A percentile compares a stretch with the other conserved stretches of the same genome.
Conservation (phyloP, 495 filamentous ascomycete genomes). For the Neurospora sublineolata region DNA sequence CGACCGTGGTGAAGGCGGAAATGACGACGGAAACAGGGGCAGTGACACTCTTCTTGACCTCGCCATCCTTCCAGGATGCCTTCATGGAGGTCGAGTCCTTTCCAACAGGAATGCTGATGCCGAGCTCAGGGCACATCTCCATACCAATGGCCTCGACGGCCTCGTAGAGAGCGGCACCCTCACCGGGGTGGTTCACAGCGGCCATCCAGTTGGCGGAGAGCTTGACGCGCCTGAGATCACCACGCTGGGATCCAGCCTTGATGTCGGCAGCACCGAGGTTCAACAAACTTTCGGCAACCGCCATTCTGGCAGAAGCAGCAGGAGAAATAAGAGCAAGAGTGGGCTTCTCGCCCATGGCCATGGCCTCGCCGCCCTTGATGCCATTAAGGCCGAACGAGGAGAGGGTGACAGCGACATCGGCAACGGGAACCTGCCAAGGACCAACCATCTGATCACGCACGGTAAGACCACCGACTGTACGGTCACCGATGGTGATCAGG, state of each 20-base stretch:
- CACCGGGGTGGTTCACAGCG: slow-evolving; percentile 82
- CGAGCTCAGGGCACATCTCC: slow-evolving; percentile 69
- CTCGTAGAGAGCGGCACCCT: slow-evolving; percentile 89
- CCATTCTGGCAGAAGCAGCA: slow-evolving; percentile 91
- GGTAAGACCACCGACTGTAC: slow-evolving; percentile 81
- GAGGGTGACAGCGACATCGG: slow-evolving; percentile 84
- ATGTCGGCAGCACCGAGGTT: slow-evolving; percentile 84
- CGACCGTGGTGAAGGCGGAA: slow-evolving; percentile 77
- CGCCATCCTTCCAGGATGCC: slow-evolving; percentile 79
- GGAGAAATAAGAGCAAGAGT: slow-evolving; percentile 82
- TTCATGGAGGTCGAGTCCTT: slow-evolving; percentile 99
- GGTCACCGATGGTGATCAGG: slow-evolving; percentile 90
- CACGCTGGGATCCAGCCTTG: slow-evolving; percentile 42
- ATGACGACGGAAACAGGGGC: slow-evolving; percentile 84
- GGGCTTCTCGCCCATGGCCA: slow-evolving; percentile 95
- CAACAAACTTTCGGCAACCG: slow-evolving; percentile 85
- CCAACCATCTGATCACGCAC: slow-evolving; percentile 93
- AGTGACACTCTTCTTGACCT: slow-evolving; percentile 73
- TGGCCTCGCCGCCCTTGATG: slow-evolving; percentile 73
- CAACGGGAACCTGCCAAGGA: slow-evolving; percentile 89
- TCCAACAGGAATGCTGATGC: slow-evolving; percentile 86
- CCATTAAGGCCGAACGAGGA: slow-evolving; percentile 59
- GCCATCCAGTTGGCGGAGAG: slow-evolving; percentile 99
- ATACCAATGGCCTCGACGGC: slow-evolving; percentile 88
- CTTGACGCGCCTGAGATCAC: slow-evolving; percentile 56